These are phyloP conservation scores for Colletotrichum destructivum DNA, from an alignment of 2,329 filamentous ascomycete species.

Conservation along the genomic window DNA sequence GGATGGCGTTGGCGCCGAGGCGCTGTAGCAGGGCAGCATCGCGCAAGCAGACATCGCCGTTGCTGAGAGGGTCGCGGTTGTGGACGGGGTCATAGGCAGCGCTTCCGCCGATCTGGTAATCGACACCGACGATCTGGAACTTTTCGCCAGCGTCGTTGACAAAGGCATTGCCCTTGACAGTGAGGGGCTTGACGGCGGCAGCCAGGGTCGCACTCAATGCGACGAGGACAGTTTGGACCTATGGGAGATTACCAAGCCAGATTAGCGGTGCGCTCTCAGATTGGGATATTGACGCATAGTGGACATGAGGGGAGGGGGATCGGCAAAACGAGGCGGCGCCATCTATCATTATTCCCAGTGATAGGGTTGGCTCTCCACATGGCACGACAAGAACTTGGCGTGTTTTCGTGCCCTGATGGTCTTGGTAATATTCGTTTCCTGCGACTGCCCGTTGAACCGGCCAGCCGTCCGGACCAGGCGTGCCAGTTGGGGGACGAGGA, in stretches of 20 bases:
- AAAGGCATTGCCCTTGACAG: conserved; percentile 71
- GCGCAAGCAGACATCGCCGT: conserved; percentile 71
- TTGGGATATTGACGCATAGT: conserved; percentile 1
- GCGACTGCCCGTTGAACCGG: neutral
- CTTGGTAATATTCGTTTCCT: conserved; percentile 15
- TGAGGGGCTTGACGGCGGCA: conserved; percentile 70
- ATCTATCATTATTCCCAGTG: neutral
- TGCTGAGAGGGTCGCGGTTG: conserved; percentile 72
- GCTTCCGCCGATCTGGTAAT: conserved; percentile 79
- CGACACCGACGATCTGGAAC: conserved; percentile 78
- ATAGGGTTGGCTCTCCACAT: conserved; percentile 13
- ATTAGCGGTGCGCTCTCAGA: conserved; percentile 8
- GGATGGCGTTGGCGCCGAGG: conserved; percentile 77
- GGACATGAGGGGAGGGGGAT: conserved; percentile 1
- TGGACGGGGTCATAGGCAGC: conserved; percentile 70
- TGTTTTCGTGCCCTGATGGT: conserved; percentile 24
- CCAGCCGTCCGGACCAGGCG: neutral
- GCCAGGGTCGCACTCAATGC: conserved; percentile 68
- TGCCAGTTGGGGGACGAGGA: conserved; percentile 18
- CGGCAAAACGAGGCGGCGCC: conserved; percentile 24
- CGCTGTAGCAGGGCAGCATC: conserved; percentile 77
- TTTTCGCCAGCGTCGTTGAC: conserved; percentile 73
- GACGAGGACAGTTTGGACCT: conserved; percentile 63
- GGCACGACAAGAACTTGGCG: conserved; percentile 15
- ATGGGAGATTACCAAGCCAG: neutral